phyloP scores from a whole-genome alignment of 2,329 filamentous ascomycete species.

The Microdochium paspali region DNA sequence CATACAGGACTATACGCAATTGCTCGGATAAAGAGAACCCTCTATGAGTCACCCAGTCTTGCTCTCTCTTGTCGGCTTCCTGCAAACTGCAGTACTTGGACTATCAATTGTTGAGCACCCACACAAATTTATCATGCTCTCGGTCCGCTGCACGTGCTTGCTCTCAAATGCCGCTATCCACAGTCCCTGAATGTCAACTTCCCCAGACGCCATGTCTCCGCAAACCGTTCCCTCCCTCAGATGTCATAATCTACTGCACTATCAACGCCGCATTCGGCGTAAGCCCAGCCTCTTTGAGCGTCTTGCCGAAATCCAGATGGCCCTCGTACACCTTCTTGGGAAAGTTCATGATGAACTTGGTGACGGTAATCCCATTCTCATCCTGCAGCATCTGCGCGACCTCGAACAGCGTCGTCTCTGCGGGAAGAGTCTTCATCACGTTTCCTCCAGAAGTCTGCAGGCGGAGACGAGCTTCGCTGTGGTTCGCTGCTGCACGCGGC shows the following conservation, averaged over 20 bases:
- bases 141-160: too few relatives aligned
- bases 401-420: conserved; percentile 88
- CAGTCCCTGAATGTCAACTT: too few relatives aligned
- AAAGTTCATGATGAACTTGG: conserved; percentile 77
- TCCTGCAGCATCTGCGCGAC: conserved; percentile 66
- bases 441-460: conserved; percentile 70
- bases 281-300: conserved; percentile 83
- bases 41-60: too few relatives aligned
- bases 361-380: conserved; percentile 62
- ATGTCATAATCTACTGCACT: conserved; percentile 49
- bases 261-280: conserved; percentile 87
- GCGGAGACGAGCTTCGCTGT: conserved; percentile 73
- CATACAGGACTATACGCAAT: too few relatives aligned
- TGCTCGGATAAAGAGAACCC: too few relatives aligned
- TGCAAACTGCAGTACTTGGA: too few relatives aligned
- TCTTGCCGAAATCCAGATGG: conserved; percentile 71
- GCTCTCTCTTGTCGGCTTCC: too few relatives aligned
- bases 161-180: too few relatives aligned
- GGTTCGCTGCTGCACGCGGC: conserved; percentile 56
- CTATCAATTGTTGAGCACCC: too few relatives aligned
- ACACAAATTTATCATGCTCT: too few relatives aligned
- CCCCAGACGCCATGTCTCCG: too few relatives aligned
- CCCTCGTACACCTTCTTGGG: conserved; percentile 72
- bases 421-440: conserved; percentile 78
- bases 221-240: too few relatives aligned